Evolutionary conservation across 768 basidiomycete species (phyloP), one percentile per base, ranked within the genome.

Genomic region (Podaxis sp.): DNA sequence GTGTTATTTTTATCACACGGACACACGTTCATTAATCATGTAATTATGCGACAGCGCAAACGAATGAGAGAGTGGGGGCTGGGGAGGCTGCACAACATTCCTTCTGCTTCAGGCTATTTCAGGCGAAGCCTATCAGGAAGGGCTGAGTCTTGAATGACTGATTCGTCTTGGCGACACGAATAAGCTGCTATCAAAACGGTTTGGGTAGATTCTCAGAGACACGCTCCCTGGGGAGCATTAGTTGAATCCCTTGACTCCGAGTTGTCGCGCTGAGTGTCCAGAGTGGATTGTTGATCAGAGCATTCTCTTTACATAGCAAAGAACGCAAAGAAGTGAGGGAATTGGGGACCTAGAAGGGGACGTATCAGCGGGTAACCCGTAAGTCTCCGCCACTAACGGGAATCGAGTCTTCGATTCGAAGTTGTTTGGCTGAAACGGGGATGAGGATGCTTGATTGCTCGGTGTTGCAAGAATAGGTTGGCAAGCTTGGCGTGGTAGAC

Each of bases 321-420:
- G 41, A 19, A 15, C 2, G 33, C 33, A 33, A 9, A 15, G 51
- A 33, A 33, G 24, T 22, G 29, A 27, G 40, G 40, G 40, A 41
- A 41, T 2, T 3, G 33, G 53, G 36, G 24, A 41, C 15, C 24
- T 38, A 38, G 55, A 46, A 46, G 3, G 55, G 38, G 22, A 27
- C 40, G 12, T 29, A 29, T 57, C 40, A 43, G 24, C 22, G 11
- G 3, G 6, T 13, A 57, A 27, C 19, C 17, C 15, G 36, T 19
- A 24, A 33, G 33, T 33, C n/a, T 57, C 55, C 55, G 55, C 41
- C 55, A 57, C 55, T 24, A n/a, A 29, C 55, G 55, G 55, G 38
- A 27, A 25, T 41, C 8, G 40, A 27, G 55, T 5, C 15, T 57
- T 25, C 40, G 8, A 25, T 57, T 57, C 55, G 54, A 55, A 57